phyloP scores from a whole-genome alignment of 148 eudicot species.

The Heliosperma pusillum region DNA sequence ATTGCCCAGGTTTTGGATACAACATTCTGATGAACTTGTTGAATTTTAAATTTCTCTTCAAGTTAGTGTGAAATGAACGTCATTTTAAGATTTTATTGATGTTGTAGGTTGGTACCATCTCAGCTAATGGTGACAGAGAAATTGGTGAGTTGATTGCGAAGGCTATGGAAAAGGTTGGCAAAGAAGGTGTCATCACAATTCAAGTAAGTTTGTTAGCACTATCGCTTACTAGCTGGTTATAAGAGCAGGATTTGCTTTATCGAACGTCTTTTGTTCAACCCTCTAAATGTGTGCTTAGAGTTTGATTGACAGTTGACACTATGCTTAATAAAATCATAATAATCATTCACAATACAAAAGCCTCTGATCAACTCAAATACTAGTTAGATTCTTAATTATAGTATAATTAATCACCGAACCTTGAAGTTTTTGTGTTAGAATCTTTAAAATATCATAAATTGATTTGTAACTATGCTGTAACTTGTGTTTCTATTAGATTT shows the following conservation, averaged over 20 bases:
- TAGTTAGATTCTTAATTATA: background rate
- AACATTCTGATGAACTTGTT: background rate
- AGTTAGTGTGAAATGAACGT: background rate
- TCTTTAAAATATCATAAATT: background rate
- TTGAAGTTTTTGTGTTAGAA: background rate
- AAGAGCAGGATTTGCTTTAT: background rate
- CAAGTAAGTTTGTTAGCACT: constrained; percentile 61
- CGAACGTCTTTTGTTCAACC: background rate
- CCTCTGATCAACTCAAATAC: background rate
- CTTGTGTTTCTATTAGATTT: background rate
- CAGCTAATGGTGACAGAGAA: constrained; percentile 85
- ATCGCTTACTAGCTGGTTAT: background rate
- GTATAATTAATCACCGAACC: constrained; percentile 26
- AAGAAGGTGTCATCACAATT: constrained; percentile 93
- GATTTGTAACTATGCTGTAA: background rate
- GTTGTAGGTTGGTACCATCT: constrained; percentile 89
- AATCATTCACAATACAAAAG: too few relatives aligned
- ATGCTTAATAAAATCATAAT: too few relatives aligned
- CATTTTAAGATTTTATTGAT: background rate
- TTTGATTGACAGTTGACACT: background rate
- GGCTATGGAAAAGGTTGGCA: constrained; percentile 98
- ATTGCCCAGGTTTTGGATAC: constrained; percentile 51
- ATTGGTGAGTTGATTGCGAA: constrained; percentile 95
- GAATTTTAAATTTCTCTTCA: background rate
- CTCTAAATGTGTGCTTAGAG: background rate